A percentile compares a stretch with the other conserved stretches of the same genome.
Evolutionary conservation across 768 basidiomycete species (phyloP).

Genomic region (Lentinula edodes): DNA sequence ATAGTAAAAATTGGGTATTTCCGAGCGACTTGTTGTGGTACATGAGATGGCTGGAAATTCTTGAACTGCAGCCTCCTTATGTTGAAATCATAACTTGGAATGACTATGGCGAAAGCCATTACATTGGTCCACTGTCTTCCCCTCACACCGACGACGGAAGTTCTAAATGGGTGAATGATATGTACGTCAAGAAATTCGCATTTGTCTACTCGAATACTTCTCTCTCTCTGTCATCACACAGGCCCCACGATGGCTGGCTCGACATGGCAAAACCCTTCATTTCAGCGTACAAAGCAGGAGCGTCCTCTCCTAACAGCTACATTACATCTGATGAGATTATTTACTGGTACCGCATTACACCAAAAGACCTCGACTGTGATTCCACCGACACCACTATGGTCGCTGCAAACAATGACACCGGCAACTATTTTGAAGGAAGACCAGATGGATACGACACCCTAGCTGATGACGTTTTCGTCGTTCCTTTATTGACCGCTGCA

Average conservation of each 20-base stretch:
- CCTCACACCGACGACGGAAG: conserved; percentile 15
- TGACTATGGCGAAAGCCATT: conserved; percentile 47
- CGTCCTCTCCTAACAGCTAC: conserved; percentile 6
- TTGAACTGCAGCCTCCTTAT: conserved; percentile 9
- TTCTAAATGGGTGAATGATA: conserved; percentile 17
- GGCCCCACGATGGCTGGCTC: conserved; percentile 28
- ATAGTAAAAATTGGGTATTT: conserved; percentile 19
- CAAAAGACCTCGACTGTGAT: conserved; percentile 15
- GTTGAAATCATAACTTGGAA: conserved; percentile 41
- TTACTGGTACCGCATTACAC: conserved; percentile 16
- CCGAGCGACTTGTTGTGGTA: conserved; percentile 16
- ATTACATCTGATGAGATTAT: conserved; percentile 14
- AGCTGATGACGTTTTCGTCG: conserved; percentile 13
- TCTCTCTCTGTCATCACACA: neutral
- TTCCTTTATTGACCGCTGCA: conserved; percentile 12
- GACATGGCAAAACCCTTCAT: conserved; percentile 43
- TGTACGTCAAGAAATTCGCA: neutral
- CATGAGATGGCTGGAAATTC: conserved; percentile 13
- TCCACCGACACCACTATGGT: conserved; percentile 15
- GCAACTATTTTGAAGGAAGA: conserved; percentile 16
- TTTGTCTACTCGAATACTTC: no score
- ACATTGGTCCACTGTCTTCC: conserved; percentile 38
- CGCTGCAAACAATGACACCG: conserved; percentile 13
- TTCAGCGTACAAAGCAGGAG: conserved; percentile 39
- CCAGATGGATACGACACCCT: conserved; percentile 14